phyloP scores from a whole-genome alignment of 2,329 filamentous ascomycete genomes.

The Tolypocladium cylindrosporum region DNA sequence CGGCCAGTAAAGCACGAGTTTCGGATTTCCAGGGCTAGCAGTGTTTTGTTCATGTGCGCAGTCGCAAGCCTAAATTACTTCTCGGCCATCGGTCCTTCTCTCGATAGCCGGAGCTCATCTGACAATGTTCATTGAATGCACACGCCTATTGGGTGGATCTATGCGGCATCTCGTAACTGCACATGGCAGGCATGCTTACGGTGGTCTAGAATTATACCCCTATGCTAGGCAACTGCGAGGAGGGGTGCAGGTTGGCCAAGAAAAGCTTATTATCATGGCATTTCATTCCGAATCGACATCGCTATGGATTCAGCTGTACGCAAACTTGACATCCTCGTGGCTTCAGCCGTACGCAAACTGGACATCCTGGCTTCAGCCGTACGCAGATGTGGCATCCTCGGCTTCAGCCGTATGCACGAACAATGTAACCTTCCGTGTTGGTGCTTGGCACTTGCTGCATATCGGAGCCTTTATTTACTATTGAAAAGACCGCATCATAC shows the following conservation, averaged over 20 bases:
- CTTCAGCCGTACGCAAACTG: not conserved
- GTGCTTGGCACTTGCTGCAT: not conserved
- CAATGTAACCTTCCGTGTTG: not conserved
- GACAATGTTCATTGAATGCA: not conserved
- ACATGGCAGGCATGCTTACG: not conserved
- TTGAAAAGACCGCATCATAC: too few species aligned
- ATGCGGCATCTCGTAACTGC: not conserved
- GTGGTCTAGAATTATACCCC: not conserved
- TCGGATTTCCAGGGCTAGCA: not conserved
- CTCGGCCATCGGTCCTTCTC: not conserved
- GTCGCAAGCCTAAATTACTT: not conserved
- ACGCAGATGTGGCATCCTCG: not conserved
- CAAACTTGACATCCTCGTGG: not conserved
- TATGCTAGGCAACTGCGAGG: not conserved
- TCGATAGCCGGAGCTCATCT: not conserved
- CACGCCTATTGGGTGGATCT: not conserved
- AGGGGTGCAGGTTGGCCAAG: not conserved
- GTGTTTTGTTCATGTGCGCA: not conserved
- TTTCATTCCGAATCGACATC: not conserved
- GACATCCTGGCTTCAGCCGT: not conserved
- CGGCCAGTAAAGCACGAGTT: not conserved
- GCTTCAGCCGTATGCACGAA: not conserved
- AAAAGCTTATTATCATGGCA: not conserved
- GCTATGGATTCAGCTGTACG: not conserved
- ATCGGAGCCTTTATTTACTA: not conserved